A percentile compares a stretch with the other conserved stretches of the same genome.
Evolutionary conservation across 2,329 filamentous ascomycete genomes (phyloP).

Genomic region (Alternaria arbusti): DNA sequence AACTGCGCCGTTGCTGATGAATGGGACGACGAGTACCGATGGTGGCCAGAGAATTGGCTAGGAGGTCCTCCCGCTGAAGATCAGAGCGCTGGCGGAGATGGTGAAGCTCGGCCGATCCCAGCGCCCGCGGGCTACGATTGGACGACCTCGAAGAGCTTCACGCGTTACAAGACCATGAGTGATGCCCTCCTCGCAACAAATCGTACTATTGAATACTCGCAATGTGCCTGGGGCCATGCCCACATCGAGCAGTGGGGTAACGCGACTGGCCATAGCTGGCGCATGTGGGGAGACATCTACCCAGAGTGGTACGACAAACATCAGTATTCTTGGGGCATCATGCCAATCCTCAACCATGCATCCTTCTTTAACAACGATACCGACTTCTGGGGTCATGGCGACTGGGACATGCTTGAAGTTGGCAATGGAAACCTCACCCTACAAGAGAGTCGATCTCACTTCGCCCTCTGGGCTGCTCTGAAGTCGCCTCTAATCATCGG

Average conservation of each 20-base stretch:
- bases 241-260: constrained; percentile 43
- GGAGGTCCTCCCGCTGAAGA: constrained; percentile 50
- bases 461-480: constrained; percentile 52
- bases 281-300: constrained; percentile 34
- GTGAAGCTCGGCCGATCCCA: constrained; percentile 39
- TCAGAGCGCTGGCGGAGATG: constrained; percentile 34
- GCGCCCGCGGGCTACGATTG: constrained; percentile 59
- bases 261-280: constrained; percentile 41
- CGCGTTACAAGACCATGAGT: constrained; percentile 55
- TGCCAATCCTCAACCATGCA: constrained; percentile 29
- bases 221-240: constrained; percentile 46
- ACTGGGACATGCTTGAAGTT: constrained; percentile 45
- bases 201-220: constrained; percentile 42
- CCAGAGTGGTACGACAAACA: constrained; percentile 20
- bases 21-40: constrained; percentile 49
- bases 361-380: constrained; percentile 27
- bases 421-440: constrained; percentile 44
- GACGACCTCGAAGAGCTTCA: constrained; percentile 54
- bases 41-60: constrained; percentile 48
- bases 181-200: constrained; percentile 54
- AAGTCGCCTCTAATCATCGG: constrained; percentile 55
- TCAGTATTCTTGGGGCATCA: constrained; percentile 17
- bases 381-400: constrained; percentile 32
- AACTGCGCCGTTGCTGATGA: constrained; percentile 45
- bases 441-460: constrained; percentile 44